Conservation (phyloP, 2,329 filamentous ascomycete species). For the Fusarium sp. region DNA sequence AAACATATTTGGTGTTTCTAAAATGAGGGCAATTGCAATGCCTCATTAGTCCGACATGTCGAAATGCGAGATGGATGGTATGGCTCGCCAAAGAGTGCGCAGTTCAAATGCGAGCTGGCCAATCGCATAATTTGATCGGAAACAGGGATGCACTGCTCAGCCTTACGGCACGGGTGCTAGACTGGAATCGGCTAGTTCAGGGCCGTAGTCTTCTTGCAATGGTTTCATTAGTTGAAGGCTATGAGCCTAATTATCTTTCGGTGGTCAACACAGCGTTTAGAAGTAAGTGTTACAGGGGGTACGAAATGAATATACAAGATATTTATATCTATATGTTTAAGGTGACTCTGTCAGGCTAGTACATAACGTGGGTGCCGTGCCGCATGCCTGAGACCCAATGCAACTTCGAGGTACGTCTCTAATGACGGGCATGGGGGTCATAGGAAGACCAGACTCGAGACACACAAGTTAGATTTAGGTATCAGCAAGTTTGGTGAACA, state of each 20-base stretch:
- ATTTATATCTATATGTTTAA: no score
- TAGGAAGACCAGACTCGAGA: no score
- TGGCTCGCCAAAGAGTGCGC: conserved; percentile 23
- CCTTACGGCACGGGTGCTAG: conserved; percentile 7
- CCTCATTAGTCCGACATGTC: conserved; percentile 17
- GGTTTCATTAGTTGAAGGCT: neutral
- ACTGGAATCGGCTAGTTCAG: neutral
- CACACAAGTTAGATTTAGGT: no score
- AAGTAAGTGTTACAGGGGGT: no score
- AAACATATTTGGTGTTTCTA: neutral
- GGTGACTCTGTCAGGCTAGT: no score
- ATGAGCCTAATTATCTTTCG: no score
- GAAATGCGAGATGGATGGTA: conserved; percentile 14
- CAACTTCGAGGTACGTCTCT: neutral
- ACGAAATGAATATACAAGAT: no score
- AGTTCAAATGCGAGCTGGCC: conserved; percentile 36
- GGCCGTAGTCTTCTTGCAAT: neutral
- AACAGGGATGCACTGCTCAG: conserved; percentile 14
- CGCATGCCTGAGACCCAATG: no score
- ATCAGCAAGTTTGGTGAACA: no score
- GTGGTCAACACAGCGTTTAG: no score
- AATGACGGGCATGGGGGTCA: neutral
- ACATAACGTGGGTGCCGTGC: no score
- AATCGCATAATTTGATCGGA: conserved; percentile 3
- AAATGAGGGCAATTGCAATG: conserved; percentile 1